A percentile compares a stretch with the other conserved stretches of the same genome.
phyloP scores from a whole-genome alignment of 2,329 filamentous ascomycete genomes.

The Monosporascus sp. region DNA sequence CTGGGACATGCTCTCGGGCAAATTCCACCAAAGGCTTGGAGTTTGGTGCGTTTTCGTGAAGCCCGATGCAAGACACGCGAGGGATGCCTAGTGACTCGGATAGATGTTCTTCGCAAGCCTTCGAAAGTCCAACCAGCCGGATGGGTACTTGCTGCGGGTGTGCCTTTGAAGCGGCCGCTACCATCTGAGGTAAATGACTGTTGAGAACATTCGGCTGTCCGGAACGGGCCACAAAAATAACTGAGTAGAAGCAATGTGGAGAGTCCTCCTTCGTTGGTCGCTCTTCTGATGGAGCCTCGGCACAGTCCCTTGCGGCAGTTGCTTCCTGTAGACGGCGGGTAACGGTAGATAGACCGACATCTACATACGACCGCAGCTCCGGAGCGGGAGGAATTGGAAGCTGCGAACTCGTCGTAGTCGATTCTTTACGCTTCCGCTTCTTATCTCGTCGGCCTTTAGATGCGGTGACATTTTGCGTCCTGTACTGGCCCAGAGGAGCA shows the following conservation, averaged over 20 bases:
- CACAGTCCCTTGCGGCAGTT: conserved; percentile 16
- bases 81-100: conserved; percentile 55
- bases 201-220: conserved; percentile 55
- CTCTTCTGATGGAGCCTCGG: neutral
- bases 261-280: neutral
- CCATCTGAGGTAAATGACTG: conserved; percentile 54
- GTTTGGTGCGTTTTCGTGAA: conserved; percentile 52
- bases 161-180: conserved; percentile 43
- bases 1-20: conserved; percentile 45
- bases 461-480: conserved; percentile 44
- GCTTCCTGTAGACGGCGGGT: conserved; percentile 52
- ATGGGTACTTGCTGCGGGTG: conserved; percentile 36
- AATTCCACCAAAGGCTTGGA: conserved; percentile 53
- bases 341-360: conserved; percentile 62
- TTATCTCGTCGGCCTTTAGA: conserved; percentile 59
- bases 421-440: conserved; percentile 43
- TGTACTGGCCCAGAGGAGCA: conserved; percentile 58
- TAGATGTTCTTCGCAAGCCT: conserved; percentile 52
- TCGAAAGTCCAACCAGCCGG: conserved; percentile 59
- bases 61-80: conserved; percentile 59
- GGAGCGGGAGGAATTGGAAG: conserved; percentile 35
- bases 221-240: conserved; percentile 55
- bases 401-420: conserved; percentile 9
- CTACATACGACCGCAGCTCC: conserved; percentile 51
- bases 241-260: conserved; percentile 33